A percentile compares a stretch with the other conserved stretches of the same genome.
Conservation (phyloP, 2,329 filamentous ascomycete genomes). For the Colletotrichum sp. region DNA sequence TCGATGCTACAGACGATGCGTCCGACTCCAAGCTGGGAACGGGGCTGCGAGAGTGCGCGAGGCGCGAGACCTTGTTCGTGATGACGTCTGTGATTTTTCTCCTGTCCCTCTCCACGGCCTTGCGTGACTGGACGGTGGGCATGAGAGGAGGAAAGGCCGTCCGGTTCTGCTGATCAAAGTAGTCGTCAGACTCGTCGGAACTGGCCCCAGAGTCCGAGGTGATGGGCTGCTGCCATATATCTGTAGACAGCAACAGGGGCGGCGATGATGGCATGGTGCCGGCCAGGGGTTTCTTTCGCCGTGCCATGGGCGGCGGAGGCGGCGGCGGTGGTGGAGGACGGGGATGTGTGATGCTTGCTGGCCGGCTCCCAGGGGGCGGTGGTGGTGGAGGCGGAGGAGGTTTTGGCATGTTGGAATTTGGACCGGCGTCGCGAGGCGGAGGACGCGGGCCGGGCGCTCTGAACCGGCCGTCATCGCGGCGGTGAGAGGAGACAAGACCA, state of each 20-base stretch:
- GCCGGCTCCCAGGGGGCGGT: background rate
- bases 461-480: background rate
- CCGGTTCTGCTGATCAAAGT: conserved; percentile 5
- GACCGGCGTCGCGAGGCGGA: background rate
- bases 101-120: background rate
- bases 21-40: conserved; percentile 5
- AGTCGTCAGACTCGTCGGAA: background rate
- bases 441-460: background rate
- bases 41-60: conserved; percentile 31
- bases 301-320: background rate
- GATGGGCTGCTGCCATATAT: background rate
- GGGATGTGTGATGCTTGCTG: background rate
- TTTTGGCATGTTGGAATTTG: background rate
- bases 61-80: conserved; percentile 36
- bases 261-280: background rate
- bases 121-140: conserved; percentile 7
- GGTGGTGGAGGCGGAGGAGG: background rate
- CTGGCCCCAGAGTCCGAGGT: background rate
- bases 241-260: background rate
- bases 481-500: background rate
- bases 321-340: background rate
- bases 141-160: conserved; percentile 15
- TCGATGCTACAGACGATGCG: conserved; percentile 3
- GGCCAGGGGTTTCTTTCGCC: background rate
- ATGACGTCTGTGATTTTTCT: conserved; percentile 32